phyloP scores from a whole-genome alignment of 768 basidiomycete species.

The Clitopilus hobsonii region DNA sequence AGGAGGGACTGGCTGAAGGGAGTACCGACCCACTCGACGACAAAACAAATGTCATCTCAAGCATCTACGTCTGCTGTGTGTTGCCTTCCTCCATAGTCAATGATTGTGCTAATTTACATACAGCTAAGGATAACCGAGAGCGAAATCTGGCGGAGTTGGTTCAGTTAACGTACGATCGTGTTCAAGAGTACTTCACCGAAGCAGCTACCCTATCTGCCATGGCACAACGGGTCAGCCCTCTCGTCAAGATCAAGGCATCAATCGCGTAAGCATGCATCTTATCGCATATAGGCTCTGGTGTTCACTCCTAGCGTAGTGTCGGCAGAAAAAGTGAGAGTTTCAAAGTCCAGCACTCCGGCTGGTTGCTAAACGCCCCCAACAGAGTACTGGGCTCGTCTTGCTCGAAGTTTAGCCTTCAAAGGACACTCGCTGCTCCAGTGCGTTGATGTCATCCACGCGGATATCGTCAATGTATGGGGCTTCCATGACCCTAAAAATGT shows the following conservation, averaged over 20 bases:
- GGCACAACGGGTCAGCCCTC: slow-evolving; percentile 17
- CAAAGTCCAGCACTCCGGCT: background rate
- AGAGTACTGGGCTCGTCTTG: slow-evolving; percentile 22
- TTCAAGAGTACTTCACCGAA: slow-evolving; percentile 10
- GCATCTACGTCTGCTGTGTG: slow-evolving; percentile 7
- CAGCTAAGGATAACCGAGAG: slow-evolving; percentile 8
- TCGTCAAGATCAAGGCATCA: slow-evolving; percentile 16
- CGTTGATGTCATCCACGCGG: slow-evolving; percentile 17
- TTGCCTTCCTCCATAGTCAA: background rate
- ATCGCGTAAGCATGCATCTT: slow-evolving; percentile 16
- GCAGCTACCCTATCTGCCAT: slow-evolving; percentile 16
- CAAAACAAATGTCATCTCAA: background rate
- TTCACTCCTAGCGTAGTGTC: slow-evolving; percentile 6
- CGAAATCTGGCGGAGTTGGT: slow-evolving; percentile 6
- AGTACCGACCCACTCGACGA: too few relatives aligned
- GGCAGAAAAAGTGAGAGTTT: slow-evolving; percentile 11
- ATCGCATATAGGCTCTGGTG: background rate
- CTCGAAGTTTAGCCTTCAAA: slow-evolving; percentile 14
- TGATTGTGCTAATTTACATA: background rate
- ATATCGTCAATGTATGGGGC: slow-evolving; percentile 19
- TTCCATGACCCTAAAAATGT: slow-evolving; percentile 18
- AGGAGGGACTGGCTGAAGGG: too few relatives aligned
- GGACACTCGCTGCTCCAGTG: slow-evolving; percentile 14
- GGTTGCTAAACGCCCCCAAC: background rate
- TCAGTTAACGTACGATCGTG: slow-evolving; percentile 10